Conservation (phyloP, 2,329 filamentous ascomycete genomes). For the Chrysosporium keratinophilum region DNA sequence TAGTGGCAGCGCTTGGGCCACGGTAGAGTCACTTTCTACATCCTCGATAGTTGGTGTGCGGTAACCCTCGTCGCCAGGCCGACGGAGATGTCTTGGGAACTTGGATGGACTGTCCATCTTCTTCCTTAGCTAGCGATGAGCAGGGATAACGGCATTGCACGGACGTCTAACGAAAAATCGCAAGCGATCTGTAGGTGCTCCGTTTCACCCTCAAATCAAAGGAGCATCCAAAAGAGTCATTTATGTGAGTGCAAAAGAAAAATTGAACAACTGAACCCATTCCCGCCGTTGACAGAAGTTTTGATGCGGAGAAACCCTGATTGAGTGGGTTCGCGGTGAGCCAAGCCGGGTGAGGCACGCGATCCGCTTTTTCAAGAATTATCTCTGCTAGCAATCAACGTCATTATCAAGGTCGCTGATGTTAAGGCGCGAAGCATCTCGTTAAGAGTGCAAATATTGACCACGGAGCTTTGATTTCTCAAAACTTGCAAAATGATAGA, state of each 20-base stretch:
- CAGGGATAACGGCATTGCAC: not conserved
- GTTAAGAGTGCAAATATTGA: too few species aligned
- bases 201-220: too few species aligned
- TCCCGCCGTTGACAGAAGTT: not conserved
- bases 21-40: constrained; percentile 22
- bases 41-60: constrained; percentile 39
- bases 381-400: too few species aligned
- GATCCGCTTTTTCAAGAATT: not conserved
- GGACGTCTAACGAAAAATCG: too few species aligned
- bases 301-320: not conserved
- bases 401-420: too few species aligned
- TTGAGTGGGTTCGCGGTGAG: not conserved
- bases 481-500: too few species aligned
- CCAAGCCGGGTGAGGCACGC: constrained; percentile 1
- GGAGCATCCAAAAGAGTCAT: not conserved
- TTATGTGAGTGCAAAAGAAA: not conserved
- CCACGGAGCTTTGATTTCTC: too few species aligned
- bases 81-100: constrained; percentile 28
- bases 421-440: too few species aligned
- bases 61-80: constrained; percentile 36
- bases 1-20: constrained; percentile 13
- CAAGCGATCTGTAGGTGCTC: too few species aligned
- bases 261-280: not conserved
- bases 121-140: not conserved
- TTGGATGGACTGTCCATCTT: constrained; percentile 4